These are phyloP conservation scores for Sporothrix pallida DNA, from an alignment of 2,329 filamentous ascomycete genomes.

Conservation along the genomic window DNA sequence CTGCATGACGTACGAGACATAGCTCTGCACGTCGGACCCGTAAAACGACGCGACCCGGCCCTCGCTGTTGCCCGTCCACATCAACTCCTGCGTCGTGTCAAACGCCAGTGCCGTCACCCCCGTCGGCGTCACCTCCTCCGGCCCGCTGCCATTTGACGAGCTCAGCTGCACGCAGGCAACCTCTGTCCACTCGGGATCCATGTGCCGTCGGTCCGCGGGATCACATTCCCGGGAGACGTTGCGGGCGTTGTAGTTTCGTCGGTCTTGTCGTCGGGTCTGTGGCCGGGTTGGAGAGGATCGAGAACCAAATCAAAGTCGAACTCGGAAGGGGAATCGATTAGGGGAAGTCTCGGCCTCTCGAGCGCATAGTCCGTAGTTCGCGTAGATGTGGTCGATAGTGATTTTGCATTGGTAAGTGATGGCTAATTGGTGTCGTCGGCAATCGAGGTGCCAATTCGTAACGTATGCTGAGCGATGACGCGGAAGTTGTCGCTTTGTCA, in stretches of 20 bases:
- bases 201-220: conserved; percentile 31
- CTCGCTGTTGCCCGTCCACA: conserved; percentile 74
- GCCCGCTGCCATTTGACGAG: conserved; percentile 67
- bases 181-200: conserved; percentile 41
- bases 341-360: not conserved
- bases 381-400: not conserved
- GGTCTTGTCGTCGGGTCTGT: not conserved
- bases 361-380: conserved; percentile 16
- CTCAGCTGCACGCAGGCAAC: conserved; percentile 79
- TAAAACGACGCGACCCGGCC: conserved; percentile 90
- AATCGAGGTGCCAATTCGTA: not conserved
- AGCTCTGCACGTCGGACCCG: conserved; percentile 80
- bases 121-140: conserved; percentile 67
- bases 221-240: conserved; percentile 35
- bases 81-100: conserved; percentile 83
- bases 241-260: not conserved
- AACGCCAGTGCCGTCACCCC: conserved; percentile 83
- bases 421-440: not conserved
- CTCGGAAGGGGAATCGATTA: too few species aligned
- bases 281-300: not conserved
- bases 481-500: not conserved
- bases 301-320: not conserved
- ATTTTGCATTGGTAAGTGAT: not conserved
- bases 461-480: conserved; percentile 7
- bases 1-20: conserved; percentile 89